A percentile compares a stretch with the other conserved stretches of the same genome.
phyloP scores from a whole-genome alignment of 2,329 filamentous ascomycete genomes.

The Beauveria sp. region DNA sequence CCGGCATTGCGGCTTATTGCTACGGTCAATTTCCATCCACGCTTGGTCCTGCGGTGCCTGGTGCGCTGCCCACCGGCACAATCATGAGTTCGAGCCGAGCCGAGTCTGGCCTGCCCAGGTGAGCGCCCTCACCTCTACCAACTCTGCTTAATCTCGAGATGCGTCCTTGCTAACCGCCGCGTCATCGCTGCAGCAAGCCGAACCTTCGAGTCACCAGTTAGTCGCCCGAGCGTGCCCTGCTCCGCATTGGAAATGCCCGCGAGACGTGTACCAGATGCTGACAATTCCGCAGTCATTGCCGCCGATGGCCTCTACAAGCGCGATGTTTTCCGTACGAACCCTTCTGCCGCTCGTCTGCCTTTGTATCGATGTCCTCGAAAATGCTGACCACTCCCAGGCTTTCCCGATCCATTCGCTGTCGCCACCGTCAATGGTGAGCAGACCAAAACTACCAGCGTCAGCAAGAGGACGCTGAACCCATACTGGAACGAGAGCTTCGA shows the following conservation, averaged over 20 bases:
- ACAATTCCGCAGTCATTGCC: constrained; percentile 71
- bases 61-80: constrained; percentile 1
- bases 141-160: constrained; percentile 10
- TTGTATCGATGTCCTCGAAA: neutral
- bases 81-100: constrained; percentile 24
- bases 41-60: constrained; percentile 8
- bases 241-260: neutral
- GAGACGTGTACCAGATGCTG: constrained; percentile 22
- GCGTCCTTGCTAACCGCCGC: constrained; percentile 23
- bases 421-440: constrained; percentile 96
- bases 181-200: constrained; percentile 50
- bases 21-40: neutral
- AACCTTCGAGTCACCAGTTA: constrained; percentile 92
- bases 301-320: constrained; percentile 98
- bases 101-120: constrained; percentile 30
- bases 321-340: constrained; percentile 89
- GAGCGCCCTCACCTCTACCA: constrained; percentile 16
- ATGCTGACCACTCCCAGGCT: constrained; percentile 52
- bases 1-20: constrained; percentile 3
- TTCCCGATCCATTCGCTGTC: constrained; percentile 95
- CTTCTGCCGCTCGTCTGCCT: constrained; percentile 19
- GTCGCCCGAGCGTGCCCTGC: constrained; percentile 22
- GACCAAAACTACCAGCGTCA: constrained; percentile 94
- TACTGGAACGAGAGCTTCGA: constrained; percentile 99
- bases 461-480: constrained; percentile 96